A percentile compares a stretch with the other conserved stretches of the same genome.
These are phyloP conservation scores for Curvularia eragrostidis DNA, from an alignment of 2,329 filamentous ascomycete genomes.

Conservation along the genomic window DNA sequence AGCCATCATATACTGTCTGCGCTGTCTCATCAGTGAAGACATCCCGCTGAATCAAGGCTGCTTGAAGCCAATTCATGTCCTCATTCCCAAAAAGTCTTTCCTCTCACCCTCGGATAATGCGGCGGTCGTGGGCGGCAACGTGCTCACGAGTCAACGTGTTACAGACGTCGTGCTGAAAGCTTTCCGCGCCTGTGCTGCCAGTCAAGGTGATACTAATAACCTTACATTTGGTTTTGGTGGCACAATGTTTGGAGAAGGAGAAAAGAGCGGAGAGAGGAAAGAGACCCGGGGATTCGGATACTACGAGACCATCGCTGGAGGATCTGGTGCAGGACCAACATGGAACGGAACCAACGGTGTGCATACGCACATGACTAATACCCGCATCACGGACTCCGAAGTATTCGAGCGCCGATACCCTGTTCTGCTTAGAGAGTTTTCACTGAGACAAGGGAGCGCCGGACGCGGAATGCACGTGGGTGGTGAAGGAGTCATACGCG, in stretches of 20 bases:
- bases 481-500: constrained; percentile 78
- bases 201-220: constrained; percentile 83
- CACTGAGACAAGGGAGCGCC: constrained; percentile 66
- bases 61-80: constrained; percentile 75
- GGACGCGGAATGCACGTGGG: constrained; percentile 71
- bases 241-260: constrained; percentile 22
- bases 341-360: constrained; percentile 79
- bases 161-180: constrained; percentile 84
- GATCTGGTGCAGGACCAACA: constrained; percentile 72
- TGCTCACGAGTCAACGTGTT: constrained; percentile 76
- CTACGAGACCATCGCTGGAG: constrained; percentile 85
- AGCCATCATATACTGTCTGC: constrained; percentile 85
- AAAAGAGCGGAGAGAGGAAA: constrained; percentile 41
- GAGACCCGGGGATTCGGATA: constrained; percentile 82
- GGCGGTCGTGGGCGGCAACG: constrained; percentile 83
- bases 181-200: constrained; percentile 79
- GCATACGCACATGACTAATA: constrained; percentile 89
- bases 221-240: constrained; percentile 84
- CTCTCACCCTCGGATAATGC: constrained; percentile 77
- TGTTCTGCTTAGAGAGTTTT: constrained; percentile 74
- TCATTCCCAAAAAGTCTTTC: constrained; percentile 74
- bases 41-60: constrained; percentile 90
- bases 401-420: constrained; percentile 80
- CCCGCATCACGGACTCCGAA: constrained; percentile 80
- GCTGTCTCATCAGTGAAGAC: constrained; percentile 79